Conservation (phyloP, 2,329 filamentous ascomycete genomes). For the Monilinia fructicola region DNA sequence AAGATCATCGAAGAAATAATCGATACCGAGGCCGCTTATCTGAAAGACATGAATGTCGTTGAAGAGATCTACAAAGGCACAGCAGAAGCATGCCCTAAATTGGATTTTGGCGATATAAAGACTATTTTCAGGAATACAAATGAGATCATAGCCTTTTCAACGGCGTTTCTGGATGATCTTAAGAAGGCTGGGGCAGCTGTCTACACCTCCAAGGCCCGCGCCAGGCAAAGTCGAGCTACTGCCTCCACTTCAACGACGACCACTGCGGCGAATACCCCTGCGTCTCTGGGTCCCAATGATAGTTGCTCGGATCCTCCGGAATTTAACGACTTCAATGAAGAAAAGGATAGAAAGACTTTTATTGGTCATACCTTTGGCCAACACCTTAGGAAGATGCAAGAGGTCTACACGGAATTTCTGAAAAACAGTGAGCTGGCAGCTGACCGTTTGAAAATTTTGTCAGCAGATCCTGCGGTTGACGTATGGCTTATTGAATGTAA, state of each 20-base stretch:
- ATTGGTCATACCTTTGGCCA: constrained; percentile 39
- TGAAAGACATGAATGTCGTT: constrained; percentile 94
- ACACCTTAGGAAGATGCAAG: constrained; percentile 61
- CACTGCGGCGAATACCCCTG: constrained; percentile 21
- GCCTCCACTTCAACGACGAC: constrained; percentile 9
- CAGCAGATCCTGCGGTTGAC: constrained; percentile 62
- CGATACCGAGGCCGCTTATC: constrained; percentile 88
- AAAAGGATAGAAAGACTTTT: constrained; percentile 39
- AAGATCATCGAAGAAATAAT: constrained; percentile 89
- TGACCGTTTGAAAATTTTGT: constrained; percentile 61
- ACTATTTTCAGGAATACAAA: constrained; percentile 90
- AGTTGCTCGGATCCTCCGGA: constrained; percentile 35
- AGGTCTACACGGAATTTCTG: constrained; percentile 60
- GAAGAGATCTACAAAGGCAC: constrained; percentile 98
- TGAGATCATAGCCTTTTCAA: constrained; percentile 85
- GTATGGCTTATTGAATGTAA: constrained; percentile 95
- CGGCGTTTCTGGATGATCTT: constrained; percentile 72
- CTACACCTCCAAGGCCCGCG: constrained; percentile 56
- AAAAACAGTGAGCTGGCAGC: constrained; percentile 63
- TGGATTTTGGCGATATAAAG: constrained; percentile 82
- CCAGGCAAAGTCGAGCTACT: constrained; percentile 44
- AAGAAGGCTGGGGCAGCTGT: constrained; percentile 78
- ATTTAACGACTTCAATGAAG: constrained; percentile 36
- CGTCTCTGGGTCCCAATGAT: constrained; percentile 30
- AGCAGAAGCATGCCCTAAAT: constrained; percentile 73